phyloP scores from a whole-genome alignment of 1,284 basidiomycete genomes.

The Termitomyces sp. region DNA sequence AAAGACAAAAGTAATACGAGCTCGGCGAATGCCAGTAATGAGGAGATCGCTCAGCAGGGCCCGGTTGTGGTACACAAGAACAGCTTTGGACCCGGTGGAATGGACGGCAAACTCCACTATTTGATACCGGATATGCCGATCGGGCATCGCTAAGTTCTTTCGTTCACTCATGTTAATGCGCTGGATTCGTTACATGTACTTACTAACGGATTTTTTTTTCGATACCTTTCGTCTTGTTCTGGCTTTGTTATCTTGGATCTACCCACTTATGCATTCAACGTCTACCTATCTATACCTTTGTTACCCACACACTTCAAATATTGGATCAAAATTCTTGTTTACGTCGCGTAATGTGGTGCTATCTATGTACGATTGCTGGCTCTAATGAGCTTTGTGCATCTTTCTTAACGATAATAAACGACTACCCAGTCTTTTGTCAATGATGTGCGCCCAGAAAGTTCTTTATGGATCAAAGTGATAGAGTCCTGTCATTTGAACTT shows the following conservation, averaged over 20 bases:
- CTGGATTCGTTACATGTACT: not conserved
- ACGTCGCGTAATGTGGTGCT: not conserved
- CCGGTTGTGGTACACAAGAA: constrained; percentile 28
- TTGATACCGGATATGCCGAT: constrained; percentile 36
- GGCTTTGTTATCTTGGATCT: not conserved
- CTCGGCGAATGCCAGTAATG: constrained; percentile 7
- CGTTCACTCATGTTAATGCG: not conserved
- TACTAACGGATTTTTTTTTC: not conserved
- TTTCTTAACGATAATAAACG: not conserved
- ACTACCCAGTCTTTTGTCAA: not conserved
- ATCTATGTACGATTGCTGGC: not conserved
- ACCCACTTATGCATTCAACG: not conserved
- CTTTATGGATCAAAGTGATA: not conserved
- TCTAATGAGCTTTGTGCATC: not conserved
- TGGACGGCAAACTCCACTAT: constrained; percentile 35
- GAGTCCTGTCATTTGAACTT: not conserved
- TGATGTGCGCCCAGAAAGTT: not conserved
- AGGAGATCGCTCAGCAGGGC: constrained; percentile 8
- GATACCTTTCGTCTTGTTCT: not conserved
- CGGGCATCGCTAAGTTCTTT: not conserved
- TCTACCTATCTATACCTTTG: not conserved
- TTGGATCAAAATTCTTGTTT: not conserved
- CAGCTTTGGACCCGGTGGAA: constrained; percentile 33
- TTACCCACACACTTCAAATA: not conserved
- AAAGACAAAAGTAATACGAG: constrained; percentile 1